Base-by-base conservation (phyloP, 2,329 filamentous ascomycete genomes). In the Tolypocladium ophioglossoides region DNA sequence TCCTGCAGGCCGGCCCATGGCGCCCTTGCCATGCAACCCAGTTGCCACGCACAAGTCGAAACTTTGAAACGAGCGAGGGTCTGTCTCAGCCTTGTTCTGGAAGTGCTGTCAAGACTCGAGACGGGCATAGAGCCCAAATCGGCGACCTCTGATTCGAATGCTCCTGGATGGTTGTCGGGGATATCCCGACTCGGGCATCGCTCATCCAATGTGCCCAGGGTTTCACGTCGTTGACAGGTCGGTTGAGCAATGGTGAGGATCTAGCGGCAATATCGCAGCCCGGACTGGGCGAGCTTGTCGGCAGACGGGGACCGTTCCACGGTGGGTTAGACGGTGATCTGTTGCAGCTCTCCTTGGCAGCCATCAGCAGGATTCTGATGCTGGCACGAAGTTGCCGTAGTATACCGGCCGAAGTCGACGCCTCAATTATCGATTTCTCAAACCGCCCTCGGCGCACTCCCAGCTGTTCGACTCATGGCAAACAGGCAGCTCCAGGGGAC, bases 31-130 rank as follows among this genome's bases (percentile, higher is more conserved):
- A 32, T n/a, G 41, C 41, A 46, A 46, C 41, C n/a, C n/a, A n/a
- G n/a, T n/a, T 46, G 22, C 48, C 48, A n/a, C 32, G 52, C 55
- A 52, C 46, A 51, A 48, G 44, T 16, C 48, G 53, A 55, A 55
- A 55, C 55, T 41, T n/a, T 55, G 57, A 61, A 59, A 56, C 52
- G 53, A 46, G 35, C 47, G 50, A 41, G n/a, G 50, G 34, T 34
- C 8, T 32, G 30, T 47, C 27, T 48, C 44, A 48, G 39, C 30
- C 32, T 35, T 48, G 7, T 52, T 53, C 52, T 58, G 50, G 53
- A 58, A 54, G 51, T 14, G n/a, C 16, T 10, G 44, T 24, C 47
- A 37, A 37, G 48, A 50, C 30, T 50, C 24, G 14, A 37, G 32
- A 16, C 22, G 35, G 22, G 27, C n/a, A 32, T 16, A 27, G 20